Percentiles rank a stretch among this genome's conserved stretches.
These are phyloP conservation scores for Xerocomus nothofagi DNA, from an alignment of 1,284 basidiomycete genomes.

Conservation along the genomic window DNA sequence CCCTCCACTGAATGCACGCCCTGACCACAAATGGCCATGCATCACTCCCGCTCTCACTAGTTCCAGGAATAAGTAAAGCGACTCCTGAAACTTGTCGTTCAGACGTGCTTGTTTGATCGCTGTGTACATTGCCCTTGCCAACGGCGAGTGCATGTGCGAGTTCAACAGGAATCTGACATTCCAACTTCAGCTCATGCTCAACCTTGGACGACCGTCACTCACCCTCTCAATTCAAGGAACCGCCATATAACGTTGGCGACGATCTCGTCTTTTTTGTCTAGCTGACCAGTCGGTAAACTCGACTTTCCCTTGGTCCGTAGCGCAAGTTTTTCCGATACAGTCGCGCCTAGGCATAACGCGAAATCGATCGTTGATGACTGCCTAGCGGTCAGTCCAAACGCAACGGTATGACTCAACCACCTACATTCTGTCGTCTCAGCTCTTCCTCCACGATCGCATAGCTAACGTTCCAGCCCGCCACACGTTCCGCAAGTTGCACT, in stretches of 20 bases:
- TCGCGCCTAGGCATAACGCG: constrained; percentile 90
- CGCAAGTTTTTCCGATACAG: constrained; percentile 76
- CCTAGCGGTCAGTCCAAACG: constrained; percentile 13
- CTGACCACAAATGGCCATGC: constrained; percentile 91
- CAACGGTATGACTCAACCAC: constrained; percentile 34
- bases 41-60: constrained; percentile 92
- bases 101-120: constrained; percentile 77
- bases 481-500: constrained; percentile 83
- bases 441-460: constrained; percentile 91
- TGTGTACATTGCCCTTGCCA: constrained; percentile 88
- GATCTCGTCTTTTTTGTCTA: constrained; percentile 98
- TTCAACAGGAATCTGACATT: constrained; percentile 76
- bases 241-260: constrained; percentile 99
- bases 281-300: constrained; percentile 42
- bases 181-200: constrained; percentile 16
- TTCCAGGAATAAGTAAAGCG: constrained; percentile 91
- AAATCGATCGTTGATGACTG: constrained; percentile 98
- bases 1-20: constrained; percentile 88
- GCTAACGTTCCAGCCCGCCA: constrained; percentile 91
- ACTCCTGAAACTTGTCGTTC: constrained; percentile 98
- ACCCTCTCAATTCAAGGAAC: constrained; percentile 95
- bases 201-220: constrained; percentile 23
- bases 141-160: constrained; percentile 84
- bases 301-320: constrained; percentile 69
- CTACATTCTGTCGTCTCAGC: constrained; percentile 91